Conservation (phyloP, 2,329 filamentous ascomycete species). For the Coniochaeta hoffmannii region DNA sequence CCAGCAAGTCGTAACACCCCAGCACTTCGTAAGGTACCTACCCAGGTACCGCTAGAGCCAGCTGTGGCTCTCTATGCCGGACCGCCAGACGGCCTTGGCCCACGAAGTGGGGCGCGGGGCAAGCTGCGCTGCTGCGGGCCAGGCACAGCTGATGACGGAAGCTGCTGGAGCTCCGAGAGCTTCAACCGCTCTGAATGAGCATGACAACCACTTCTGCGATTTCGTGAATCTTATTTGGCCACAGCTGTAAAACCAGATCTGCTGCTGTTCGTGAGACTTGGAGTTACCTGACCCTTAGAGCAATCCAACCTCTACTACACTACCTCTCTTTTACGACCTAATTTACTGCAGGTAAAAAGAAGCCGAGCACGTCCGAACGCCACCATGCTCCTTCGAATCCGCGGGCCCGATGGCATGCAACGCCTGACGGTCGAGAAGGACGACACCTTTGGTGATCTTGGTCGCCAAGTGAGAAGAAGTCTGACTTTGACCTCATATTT, state of each 20-base stretch:
- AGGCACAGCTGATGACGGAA: conserved; percentile 4
- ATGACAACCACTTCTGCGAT: neutral
- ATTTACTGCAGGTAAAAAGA: neutral
- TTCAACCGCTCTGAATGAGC: neutral
- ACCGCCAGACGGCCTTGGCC: neutral
- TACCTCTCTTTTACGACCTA: neutral
- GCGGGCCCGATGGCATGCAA: conserved; percentile 88
- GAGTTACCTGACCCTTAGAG: neutral
- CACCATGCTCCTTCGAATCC: conserved; percentile 76
- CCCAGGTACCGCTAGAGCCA: neutral
- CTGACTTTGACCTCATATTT: neutral
- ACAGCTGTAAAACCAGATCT: neutral
- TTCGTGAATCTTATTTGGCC: neutral
- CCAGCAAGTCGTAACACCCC: too few species aligned
- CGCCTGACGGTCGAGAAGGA: conserved; percentile 70
- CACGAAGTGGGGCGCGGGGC: neutral
- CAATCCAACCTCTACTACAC: neutral
- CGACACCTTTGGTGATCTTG: conserved; percentile 63
- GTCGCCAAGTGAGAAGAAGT: conserved; percentile 36
- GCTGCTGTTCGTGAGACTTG: neutral
- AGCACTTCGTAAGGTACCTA: too few species aligned
- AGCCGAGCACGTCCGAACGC: conserved; percentile 6
- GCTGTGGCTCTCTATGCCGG: neutral
- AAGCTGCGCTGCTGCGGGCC: neutral
- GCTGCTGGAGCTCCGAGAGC: neutral